Percentiles rank a stretch among this genome's conserved stretches.
These are phyloP conservation scores for Neophaeococcomyces aloes DNA, from an alignment of 2,329 filamentous ascomycete genomes.

Conservation along the genomic window DNA sequence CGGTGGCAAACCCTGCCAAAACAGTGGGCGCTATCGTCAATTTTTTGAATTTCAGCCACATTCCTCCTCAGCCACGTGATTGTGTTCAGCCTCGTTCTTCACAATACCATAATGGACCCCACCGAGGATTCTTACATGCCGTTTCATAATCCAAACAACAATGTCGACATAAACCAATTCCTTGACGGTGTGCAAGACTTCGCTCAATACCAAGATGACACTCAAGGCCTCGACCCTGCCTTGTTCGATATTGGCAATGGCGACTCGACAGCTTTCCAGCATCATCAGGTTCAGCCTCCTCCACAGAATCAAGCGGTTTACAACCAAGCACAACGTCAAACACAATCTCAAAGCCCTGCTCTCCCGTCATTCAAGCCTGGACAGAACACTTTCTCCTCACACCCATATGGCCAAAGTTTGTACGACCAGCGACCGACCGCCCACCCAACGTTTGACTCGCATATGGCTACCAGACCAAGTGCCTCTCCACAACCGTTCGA, in stretches of 20 bases:
- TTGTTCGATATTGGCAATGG: constrained; percentile 13
- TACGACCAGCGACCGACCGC: constrained; percentile 13
- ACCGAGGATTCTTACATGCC: constrained; percentile 13
- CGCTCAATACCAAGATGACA: background rate
- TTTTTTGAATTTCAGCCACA: constrained; percentile 8
- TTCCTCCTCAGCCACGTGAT: constrained; percentile 4
- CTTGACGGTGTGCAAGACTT: constrained; percentile 6
- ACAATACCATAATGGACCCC: constrained; percentile 2
- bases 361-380: constrained; percentile 15
- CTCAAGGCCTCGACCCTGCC: constrained; percentile 14
- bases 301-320: constrained; percentile 11
- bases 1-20: constrained; percentile 7
- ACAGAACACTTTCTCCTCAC: constrained; percentile 12
- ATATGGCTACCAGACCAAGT: constrained; percentile 12
- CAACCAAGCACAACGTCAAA: constrained; percentile 12
- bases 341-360: constrained; percentile 17
- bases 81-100: background rate
- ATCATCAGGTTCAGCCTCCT: constrained; percentile 13
- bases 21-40: background rate
- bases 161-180: constrained; percentile 15
- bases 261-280: constrained; percentile 11
- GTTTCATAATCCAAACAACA: constrained; percentile 15
- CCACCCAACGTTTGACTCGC: constrained; percentile 16
- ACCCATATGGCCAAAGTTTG: constrained; percentile 15
- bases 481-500: constrained; percentile 10